phyloP scores from a whole-genome alignment of 163 green algal genomes.

The Volvox carteri region DNA sequence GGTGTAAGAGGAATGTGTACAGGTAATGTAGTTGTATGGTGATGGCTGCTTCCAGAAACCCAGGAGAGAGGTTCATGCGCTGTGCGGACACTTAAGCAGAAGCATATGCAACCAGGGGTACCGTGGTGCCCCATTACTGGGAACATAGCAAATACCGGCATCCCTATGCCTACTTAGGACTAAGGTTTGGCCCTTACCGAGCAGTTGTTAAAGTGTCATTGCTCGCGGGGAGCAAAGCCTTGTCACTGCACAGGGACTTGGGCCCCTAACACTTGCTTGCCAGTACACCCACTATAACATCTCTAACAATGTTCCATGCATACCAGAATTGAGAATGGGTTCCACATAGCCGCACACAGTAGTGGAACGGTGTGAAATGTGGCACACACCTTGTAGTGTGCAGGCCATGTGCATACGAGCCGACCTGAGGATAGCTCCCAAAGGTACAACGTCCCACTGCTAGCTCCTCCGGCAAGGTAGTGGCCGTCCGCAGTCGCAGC shows the following conservation, averaged over 20 bases:
- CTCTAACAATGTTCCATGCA: background rate
- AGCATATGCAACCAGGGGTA: background rate
- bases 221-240: too few relatives aligned
- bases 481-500: slow-evolving; percentile 70
- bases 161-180: too few relatives aligned
- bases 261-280: background rate
- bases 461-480: slow-evolving; percentile 76
- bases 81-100: background rate
- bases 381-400: slow-evolving; percentile 87
- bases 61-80: background rate
- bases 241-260: too few relatives aligned
- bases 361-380: background rate
- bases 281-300: background rate
- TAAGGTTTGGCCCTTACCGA: too few relatives aligned
- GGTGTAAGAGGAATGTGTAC: too few relatives aligned
- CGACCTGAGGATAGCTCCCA: slow-evolving; percentile 83
- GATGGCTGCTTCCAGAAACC: too few relatives aligned
- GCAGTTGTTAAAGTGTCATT: too few relatives aligned
- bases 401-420: slow-evolving; percentile 84
- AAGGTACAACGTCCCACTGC: slow-evolving; percentile 81
- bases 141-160: too few relatives aligned
- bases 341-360: background rate
- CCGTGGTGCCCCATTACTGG: too few relatives aligned
- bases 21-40: too few relatives aligned
- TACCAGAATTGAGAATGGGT: too few relatives aligned